Base-by-base conservation (phyloP, 202 grass and related monocot species). In the Carex sylvatica region DNA sequence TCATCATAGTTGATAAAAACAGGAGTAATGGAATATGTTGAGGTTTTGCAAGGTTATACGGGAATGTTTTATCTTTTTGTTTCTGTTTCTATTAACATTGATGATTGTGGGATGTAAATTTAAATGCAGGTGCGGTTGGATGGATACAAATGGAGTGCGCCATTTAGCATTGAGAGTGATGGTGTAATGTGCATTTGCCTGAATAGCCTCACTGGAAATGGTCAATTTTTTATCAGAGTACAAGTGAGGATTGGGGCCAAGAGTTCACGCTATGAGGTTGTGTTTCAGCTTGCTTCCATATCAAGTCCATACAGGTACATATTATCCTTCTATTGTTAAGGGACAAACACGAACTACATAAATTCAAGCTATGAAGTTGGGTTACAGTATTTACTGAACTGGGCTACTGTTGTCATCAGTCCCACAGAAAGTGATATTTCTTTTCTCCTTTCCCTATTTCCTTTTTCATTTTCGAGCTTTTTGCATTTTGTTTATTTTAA, bases 251-350 rank as follows among this genome's bases (percentile, higher is more conserved):
- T 88, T 33, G 92, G 92, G 87, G 90, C 92, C 65, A 95, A 93
- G 91, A 93, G 91, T 83, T 98, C 96, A 79, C 87, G 88, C 31
- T 90, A 91, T 68, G 96, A 98, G 85, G 96, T 98, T 86, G 61
- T 95, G 20, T 90, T 98, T 89, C 89, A 89, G 56, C 92, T 95
- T 49, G 84, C 88, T 83, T 91, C 89, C 63, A 82, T 84, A 74
- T 92, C 92, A 65, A 95, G 92, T 69, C 96, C 96, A 51, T 98
- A 98, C 84, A 91, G 95, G 95, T 98, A 95, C 62, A 64, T 52
- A 47, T 42, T 9, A 65, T 60, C 35, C 78, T 71, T 89, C 42
- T 40, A 58, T 36, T 1, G 4, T 54, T 75, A 31, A 55, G 15
- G 51, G 40, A 35, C 47, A 76, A 35, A 76, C 68, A 31, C 72